Evolutionary conservation across 1,284 basidiomycete species (phyloP).

Genomic region (Microbotryum silenes-acaulis): DNA sequence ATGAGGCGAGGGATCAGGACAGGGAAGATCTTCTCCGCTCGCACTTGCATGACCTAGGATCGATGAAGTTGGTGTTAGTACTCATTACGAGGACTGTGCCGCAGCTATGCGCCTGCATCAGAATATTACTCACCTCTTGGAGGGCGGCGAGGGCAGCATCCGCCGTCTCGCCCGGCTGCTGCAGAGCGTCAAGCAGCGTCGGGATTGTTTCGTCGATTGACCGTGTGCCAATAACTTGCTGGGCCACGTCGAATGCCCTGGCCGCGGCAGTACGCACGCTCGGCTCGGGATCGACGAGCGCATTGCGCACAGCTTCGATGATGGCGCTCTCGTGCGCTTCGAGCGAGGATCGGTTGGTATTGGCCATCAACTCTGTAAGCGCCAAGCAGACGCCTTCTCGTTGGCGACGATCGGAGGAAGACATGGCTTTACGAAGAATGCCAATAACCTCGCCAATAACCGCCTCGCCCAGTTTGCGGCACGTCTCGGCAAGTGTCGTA

Average conservation of each 20-base stretch:
- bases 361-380: slow-evolving; percentile 82
- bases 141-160: slow-evolving; percentile 88
- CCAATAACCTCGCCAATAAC: slow-evolving; percentile 63
- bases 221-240: slow-evolving; percentile 78
- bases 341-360: slow-evolving; percentile 73
- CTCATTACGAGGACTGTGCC: not conserved
- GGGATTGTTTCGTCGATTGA: slow-evolving; percentile 97
- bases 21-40: slow-evolving; percentile 90
- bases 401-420: slow-evolving; percentile 63
- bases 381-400: slow-evolving; percentile 84
- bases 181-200: slow-evolving; percentile 83
- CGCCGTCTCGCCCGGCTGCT: slow-evolving; percentile 79
- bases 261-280: slow-evolving; percentile 88
- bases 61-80: not conserved
- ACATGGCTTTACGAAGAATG: slow-evolving; percentile 36
- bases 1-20: slow-evolving; percentile 93
- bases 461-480: slow-evolving; percentile 92
- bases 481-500: slow-evolving; percentile 80
- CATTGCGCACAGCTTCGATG: slow-evolving; percentile 70
- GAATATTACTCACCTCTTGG: slow-evolving; percentile 58
- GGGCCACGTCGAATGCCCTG: slow-evolving; percentile 84
- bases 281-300: slow-evolving; percentile 80
- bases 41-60: slow-evolving; percentile 48
- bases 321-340: slow-evolving; percentile 88
- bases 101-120: not conserved